These are phyloP conservation scores for bread wheat (Triticum aestivum) DNA, from an alignment of 176 grass and related monocot genomes.

Conservation along the genomic window DNA sequence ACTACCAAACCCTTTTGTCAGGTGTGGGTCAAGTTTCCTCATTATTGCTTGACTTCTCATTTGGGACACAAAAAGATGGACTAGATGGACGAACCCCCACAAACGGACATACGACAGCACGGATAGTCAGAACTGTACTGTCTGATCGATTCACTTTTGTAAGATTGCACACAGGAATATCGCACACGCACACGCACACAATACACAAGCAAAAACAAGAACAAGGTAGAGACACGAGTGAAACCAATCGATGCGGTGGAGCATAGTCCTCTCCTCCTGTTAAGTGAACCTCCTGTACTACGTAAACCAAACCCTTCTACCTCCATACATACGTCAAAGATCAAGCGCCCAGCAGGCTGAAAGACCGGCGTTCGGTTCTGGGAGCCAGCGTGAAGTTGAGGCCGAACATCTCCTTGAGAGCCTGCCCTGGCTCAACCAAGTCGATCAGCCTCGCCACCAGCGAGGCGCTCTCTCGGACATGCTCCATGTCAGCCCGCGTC, in stretches of 20 bases:
- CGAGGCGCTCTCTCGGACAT: conserved; percentile 57
- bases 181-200: neutral
- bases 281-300: conserved; percentile 42
- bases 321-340: neutral
- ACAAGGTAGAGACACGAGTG: neutral
- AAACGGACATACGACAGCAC: neutral
- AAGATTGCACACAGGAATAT: conserved; percentile 19
- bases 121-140: conserved; percentile 16
- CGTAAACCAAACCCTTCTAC: conserved; percentile 19
- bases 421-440: conserved; percentile 45
- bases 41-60: no score
- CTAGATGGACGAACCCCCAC: neutral
- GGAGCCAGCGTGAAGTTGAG: conserved; percentile 63
- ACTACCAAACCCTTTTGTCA: no score
- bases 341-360: conserved; percentile 38
- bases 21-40: no score
- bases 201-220: neutral
- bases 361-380: conserved; percentile 44
- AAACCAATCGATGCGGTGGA: conserved; percentile 23
- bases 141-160: conserved; percentile 16
- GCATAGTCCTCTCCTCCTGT: conserved; percentile 22
- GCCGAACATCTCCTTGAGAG: conserved; percentile 88
- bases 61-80: no score
- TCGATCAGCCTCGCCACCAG: conserved; percentile 76
- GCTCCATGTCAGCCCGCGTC: conserved; percentile 64